A percentile compares a stretch with the other conserved stretches of the same genome.
phyloP scores from a whole-genome alignment of 2,329 filamentous ascomycete species.

The Phaeoacremonium minimum region DNA sequence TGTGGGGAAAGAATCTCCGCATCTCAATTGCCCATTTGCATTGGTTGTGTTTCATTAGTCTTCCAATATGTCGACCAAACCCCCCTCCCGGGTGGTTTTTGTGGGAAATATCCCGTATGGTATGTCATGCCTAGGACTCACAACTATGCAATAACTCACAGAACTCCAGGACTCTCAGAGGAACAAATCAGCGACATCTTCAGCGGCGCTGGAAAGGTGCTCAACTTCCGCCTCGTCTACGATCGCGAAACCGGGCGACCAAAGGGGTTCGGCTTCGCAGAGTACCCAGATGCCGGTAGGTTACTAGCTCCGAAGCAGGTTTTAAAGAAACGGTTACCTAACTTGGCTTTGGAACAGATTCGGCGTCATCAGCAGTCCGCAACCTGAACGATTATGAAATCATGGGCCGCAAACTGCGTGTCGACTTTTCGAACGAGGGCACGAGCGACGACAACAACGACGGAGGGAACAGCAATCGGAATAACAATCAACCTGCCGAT shows the following conservation, averaged over 20 bases:
- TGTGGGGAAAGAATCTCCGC: too few relatives aligned
- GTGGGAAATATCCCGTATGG: constrained; percentile 85
- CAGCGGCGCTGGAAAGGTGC: constrained; percentile 80
- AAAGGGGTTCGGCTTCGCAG: constrained; percentile 95
- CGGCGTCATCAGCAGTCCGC: constrained; percentile 87
- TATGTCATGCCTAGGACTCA: constrained; percentile 27
- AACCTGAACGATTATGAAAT: constrained; percentile 95
- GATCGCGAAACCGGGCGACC: constrained; percentile 92
- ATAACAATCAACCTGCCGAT: constrained; percentile 15
- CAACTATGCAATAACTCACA: constrained; percentile 1
- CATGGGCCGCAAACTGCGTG: constrained; percentile 88
- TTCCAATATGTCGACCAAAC: constrained; percentile 65
- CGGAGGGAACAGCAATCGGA: constrained; percentile 9
- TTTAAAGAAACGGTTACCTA: too few relatives aligned
- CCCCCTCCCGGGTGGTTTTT: constrained; percentile 75
- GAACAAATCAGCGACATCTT: constrained; percentile 96
- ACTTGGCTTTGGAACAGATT: constrained; percentile 49
- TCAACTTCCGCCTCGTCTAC: constrained; percentile 90
- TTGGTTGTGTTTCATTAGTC: neutral
- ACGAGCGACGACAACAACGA: constrained; percentile 63
- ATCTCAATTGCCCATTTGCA: neutral
- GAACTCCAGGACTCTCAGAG: constrained; percentile 84
- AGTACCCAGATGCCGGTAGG: constrained; percentile 85
- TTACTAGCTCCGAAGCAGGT: too few relatives aligned
- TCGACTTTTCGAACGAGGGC: constrained; percentile 94